phyloP scores from a whole-genome alignment of 257 asterid species.

The Linaria vulgaris region DNA sequence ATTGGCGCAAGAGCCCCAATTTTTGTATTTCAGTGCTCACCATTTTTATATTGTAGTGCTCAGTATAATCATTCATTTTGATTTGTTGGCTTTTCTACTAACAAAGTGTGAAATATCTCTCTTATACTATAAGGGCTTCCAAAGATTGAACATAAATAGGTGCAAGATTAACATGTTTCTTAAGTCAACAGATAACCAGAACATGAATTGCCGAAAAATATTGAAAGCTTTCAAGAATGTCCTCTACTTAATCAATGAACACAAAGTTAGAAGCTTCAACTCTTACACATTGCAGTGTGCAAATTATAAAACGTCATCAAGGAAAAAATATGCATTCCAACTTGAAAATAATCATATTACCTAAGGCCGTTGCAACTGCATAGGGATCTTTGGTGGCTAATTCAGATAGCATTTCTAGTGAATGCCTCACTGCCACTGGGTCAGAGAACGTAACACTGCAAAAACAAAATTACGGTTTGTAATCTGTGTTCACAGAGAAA shows the following conservation, averaged over 20 bases:
- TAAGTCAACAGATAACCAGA: slow-evolving; percentile 9
- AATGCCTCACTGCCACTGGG: slow-evolving; percentile 95
- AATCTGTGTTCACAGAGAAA: slow-evolving; percentile 3
- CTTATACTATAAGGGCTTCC: neutral
- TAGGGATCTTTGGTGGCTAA: slow-evolving; percentile 86
- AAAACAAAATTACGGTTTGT: slow-evolving; percentile 24
- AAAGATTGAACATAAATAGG: neutral
- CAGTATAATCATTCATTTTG: slow-evolving; percentile 1
- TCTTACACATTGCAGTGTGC: slow-evolving; percentile 15
- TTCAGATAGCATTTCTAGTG: slow-evolving; percentile 87
- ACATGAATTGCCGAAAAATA: slow-evolving; percentile 7
- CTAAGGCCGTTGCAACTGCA: slow-evolving; percentile 91
- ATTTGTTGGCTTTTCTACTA: slow-evolving; percentile 6
- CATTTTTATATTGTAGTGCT: neutral
- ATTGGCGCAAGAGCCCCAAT: neutral
- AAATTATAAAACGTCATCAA: slow-evolving; percentile 18
- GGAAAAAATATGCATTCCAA: slow-evolving; percentile 22
- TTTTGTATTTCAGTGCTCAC: neutral
- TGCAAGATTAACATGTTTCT: neutral
- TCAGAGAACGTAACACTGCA: slow-evolving; percentile 91
- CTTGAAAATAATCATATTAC: slow-evolving; percentile 43
- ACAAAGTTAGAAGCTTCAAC: slow-evolving; percentile 8
- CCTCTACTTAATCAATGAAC: neutral
- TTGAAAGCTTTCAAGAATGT: slow-evolving; percentile 14
- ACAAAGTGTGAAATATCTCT: neutral